Percentiles rank a stretch among this genome's conserved stretches.
Conservation (phyloP, 805 yeast genomes). For the Ascoidea tarda region DNA sequence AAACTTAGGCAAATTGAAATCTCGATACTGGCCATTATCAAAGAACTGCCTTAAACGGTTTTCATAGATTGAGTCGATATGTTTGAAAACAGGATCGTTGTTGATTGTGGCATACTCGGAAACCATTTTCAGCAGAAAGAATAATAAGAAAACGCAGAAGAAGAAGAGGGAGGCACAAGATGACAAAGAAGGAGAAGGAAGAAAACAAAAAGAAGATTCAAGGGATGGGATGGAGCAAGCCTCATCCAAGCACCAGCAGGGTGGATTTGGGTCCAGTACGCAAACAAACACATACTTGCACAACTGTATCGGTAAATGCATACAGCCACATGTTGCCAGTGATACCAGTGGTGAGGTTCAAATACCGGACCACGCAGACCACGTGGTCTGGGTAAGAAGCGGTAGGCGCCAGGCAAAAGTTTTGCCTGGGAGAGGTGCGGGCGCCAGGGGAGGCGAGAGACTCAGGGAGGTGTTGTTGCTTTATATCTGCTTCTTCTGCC, state of each 20-base stretch:
- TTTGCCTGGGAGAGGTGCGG: too few species aligned
- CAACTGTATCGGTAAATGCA: too few species aligned
- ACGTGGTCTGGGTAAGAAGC: neutral
- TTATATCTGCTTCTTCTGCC: too few species aligned
- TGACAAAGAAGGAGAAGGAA: neutral
- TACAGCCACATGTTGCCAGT: neutral
- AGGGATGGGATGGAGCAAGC: neutral
- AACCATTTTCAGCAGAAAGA: slow-evolving; percentile 1
- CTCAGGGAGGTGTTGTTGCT: too few species aligned
- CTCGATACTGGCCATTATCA: slow-evolving; percentile 53
- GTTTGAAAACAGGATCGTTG: slow-evolving; percentile 53
- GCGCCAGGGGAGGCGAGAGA: too few species aligned
- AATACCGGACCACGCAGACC: neutral
- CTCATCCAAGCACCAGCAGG: neutral
- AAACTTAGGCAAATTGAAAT: slow-evolving; percentile 69
- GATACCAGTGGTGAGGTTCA: neutral
- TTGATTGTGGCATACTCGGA: slow-evolving; percentile 25
- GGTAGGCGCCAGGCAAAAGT: too few species aligned
- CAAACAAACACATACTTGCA: too few species aligned
- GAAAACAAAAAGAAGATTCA: neutral
- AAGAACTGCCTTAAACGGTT: slow-evolving; percentile 65
- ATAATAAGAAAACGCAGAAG: neutral
- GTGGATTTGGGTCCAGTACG: neutral
- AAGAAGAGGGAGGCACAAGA: neutral
- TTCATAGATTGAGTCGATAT: slow-evolving; percentile 61